A percentile compares a stretch with the other conserved stretches of the same genome.
Conservation (phyloP, 345 rosid species). For the Hirschfeldia incana region DNA sequence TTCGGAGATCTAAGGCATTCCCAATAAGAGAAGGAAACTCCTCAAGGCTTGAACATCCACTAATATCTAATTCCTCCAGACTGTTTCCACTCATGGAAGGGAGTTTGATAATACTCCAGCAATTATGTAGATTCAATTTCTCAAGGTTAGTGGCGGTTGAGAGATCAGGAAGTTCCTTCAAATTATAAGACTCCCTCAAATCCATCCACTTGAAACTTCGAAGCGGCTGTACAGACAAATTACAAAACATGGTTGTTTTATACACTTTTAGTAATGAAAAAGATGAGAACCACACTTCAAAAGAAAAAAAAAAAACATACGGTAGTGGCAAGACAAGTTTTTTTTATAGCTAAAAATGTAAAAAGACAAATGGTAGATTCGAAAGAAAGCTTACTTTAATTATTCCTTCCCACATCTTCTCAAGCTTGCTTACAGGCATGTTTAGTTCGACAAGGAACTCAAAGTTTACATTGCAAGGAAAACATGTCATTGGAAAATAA, state of each 20-base stretch:
- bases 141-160: conserved; percentile 2
- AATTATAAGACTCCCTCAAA: too few species aligned
- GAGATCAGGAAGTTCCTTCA: conserved; percentile 18
- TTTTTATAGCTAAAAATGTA: background rate
- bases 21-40: background rate
- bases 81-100: background rate
- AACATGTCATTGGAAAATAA: conserved; percentile 10
- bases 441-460: conserved; percentile 20
- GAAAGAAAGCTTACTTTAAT: conserved; percentile 1
- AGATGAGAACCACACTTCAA: background rate
- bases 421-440: background rate
- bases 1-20: background rate
- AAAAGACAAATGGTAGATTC: background rate
- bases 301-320: background rate
- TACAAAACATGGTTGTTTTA: background rate
- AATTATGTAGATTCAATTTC: background rate
- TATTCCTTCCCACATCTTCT: conserved; percentile 30
- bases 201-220: conserved; percentile 15
- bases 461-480: background rate
- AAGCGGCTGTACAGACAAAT: conserved; percentile 16
- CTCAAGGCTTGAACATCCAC: background rate
- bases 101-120: background rate
- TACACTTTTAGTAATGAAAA: background rate
- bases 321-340: background rate
- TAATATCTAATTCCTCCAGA: background rate